Conservation (phyloP, 805 yeast genomes). For the Metschnikowia vanudenii region DNA sequence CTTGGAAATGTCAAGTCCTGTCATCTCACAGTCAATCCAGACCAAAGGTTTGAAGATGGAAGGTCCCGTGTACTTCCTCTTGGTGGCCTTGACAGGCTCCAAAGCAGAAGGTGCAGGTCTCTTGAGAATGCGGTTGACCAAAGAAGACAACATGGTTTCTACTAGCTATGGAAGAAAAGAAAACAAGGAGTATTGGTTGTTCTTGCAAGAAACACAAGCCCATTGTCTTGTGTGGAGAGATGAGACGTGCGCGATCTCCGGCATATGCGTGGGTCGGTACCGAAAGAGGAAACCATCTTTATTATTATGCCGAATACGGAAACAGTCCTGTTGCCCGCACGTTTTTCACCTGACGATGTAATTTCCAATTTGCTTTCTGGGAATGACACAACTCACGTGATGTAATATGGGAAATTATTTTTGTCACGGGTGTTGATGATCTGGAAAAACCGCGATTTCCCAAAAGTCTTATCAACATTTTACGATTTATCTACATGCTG, state of each 20-base stretch:
- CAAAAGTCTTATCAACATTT: no score
- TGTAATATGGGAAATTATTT: no score
- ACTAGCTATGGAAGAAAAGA: background rate
- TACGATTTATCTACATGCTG: no score
- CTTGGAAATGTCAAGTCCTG: constrained; percentile 78
- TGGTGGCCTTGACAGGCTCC: constrained; percentile 12
- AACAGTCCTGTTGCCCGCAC: no score
- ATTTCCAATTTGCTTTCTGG: no score
- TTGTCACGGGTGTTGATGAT: no score
- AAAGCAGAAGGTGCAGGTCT: constrained; percentile 11
- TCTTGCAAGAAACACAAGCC: background rate
- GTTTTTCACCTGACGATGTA: no score
- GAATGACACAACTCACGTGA: no score
- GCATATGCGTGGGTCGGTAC: background rate
- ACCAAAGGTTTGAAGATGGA: constrained; percentile 49
- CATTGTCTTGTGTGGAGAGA: background rate
- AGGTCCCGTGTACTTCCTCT: constrained; percentile 11
- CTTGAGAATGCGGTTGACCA: constrained; percentile 13
- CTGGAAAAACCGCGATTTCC: no score
- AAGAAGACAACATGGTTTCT: constrained; percentile 13
- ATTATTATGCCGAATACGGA: no score
- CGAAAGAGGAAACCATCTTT: no score
- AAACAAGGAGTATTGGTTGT: background rate
- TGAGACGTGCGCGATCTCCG: constrained; percentile 6
- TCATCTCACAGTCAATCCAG: constrained; percentile 99